These are phyloP conservation scores for Lachancea meyersii DNA, from an alignment of 805 yeast genomes.

Conservation along the genomic window DNA sequence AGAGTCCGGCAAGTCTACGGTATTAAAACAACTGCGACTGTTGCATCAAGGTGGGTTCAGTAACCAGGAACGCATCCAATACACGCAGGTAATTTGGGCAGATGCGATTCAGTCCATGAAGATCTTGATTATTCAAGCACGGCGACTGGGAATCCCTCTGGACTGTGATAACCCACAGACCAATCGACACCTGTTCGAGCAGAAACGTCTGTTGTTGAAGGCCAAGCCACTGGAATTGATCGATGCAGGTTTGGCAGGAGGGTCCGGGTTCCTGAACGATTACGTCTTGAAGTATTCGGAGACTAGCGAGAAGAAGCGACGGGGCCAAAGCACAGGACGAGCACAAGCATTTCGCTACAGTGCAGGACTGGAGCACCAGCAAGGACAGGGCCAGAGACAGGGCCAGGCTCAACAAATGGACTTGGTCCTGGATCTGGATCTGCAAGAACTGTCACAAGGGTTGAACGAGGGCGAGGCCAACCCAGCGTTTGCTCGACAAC, in stretches of 20 bases:
- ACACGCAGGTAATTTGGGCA: slow-evolving; percentile 85
- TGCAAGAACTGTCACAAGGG: slow-evolving; percentile 22
- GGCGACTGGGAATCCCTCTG: slow-evolving; percentile 54
- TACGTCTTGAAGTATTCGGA: slow-evolving; percentile 58
- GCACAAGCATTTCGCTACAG: slow-evolving; percentile 30
- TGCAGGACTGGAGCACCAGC: background rate
- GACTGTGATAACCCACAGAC: slow-evolving; percentile 52
- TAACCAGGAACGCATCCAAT: slow-evolving; percentile 70
- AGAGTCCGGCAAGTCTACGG: slow-evolving; percentile 91
- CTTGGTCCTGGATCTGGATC: background rate
- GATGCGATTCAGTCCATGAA: slow-evolving; percentile 85
- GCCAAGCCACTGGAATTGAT: slow-evolving; percentile 56
- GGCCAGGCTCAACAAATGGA: no score
- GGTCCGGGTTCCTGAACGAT: slow-evolving; percentile 54
- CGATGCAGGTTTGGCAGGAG: slow-evolving; percentile 63
- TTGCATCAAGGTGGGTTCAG: slow-evolving; percentile 83
- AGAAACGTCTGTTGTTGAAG: slow-evolving; percentile 45
- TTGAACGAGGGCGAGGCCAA: slow-evolving; percentile 23
- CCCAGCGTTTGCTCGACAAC: no score
- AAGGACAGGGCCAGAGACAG: slow-evolving; percentile 14
- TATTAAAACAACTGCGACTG: slow-evolving; percentile 78
- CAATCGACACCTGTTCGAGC: slow-evolving; percentile 39
- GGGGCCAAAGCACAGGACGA: slow-evolving; percentile 49
- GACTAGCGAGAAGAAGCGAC: slow-evolving; percentile 45
- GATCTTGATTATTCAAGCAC: slow-evolving; percentile 66